phyloP scores from a whole-genome alignment of 2,329 filamentous ascomycete genomes.

The Cladosporium sp. region DNA sequence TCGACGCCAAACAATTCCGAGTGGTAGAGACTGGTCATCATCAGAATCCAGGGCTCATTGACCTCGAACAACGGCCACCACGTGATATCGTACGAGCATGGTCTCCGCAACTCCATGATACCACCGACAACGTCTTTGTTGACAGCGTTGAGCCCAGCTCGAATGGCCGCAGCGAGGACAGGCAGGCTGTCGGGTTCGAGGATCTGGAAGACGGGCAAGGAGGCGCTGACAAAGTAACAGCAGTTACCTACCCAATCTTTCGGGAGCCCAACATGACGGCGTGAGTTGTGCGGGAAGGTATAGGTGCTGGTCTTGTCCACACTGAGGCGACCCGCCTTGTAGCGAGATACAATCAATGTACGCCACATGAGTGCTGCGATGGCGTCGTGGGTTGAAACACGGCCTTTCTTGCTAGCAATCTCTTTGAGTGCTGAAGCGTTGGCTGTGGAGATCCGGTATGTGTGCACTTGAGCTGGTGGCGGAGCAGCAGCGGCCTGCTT shows the following conservation, averaged over 20 bases:
- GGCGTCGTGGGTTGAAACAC: conserved; percentile 26
- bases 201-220: conserved; percentile 22
- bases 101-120: conserved; percentile 20
- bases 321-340: conserved; percentile 23
- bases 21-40: conserved; percentile 26
- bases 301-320: conserved; percentile 22
- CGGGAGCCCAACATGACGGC: conserved; percentile 23
- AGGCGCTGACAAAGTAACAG: conserved; percentile 25
- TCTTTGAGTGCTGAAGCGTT: conserved; percentile 20
- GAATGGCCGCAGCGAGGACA: conserved; percentile 23
- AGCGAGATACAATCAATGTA: conserved; percentile 21
- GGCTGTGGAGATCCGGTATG: not conserved
- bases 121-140: conserved; percentile 22
- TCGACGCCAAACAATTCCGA: conserved; percentile 21
- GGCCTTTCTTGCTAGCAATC: conserved; percentile 17
- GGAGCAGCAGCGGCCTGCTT: not conserved
- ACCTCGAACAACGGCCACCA: conserved; percentile 25
- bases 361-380: conserved; percentile 26
- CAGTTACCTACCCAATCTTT: conserved; percentile 26
- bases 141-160: conserved; percentile 21
- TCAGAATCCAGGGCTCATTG: conserved; percentile 21
- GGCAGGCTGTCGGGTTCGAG: conserved; percentile 21
- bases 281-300: conserved; percentile 26
- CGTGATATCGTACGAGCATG: conserved; percentile 21
- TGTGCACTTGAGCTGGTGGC: not conserved